Evolutionary conservation across 306 rosid species (phyloP).

Genomic region (Chamaecrista fasciculata): DNA sequence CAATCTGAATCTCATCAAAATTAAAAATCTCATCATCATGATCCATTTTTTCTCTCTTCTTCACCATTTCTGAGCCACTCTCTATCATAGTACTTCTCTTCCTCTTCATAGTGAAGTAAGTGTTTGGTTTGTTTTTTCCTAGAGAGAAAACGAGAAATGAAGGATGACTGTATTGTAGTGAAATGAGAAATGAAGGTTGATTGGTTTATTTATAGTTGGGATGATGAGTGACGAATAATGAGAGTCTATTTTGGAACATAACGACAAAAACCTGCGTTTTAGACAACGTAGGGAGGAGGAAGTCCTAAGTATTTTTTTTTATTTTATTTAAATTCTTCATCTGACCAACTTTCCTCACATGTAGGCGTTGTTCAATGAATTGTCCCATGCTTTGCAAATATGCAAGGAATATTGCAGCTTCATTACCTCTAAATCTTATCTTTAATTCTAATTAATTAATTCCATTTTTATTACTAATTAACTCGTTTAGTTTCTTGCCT

Average conservation of each 20-base stretch:
- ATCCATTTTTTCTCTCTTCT: conserved; percentile 25
- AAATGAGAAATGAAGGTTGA: not conserved
- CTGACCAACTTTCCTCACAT: not conserved
- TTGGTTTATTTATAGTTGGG: not conserved
- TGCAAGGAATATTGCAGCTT: too few relatives aligned
- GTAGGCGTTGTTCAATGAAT: not conserved
- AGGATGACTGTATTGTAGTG: not conserved
- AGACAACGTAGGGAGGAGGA: not conserved
- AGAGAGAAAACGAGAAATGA: too few relatives aligned
- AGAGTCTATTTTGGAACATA: not conserved
- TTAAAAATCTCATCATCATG: not conserved
- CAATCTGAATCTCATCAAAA: not conserved
- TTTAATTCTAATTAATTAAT: too few relatives aligned
- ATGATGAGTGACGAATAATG: not conserved
- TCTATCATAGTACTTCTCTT: too few relatives aligned
- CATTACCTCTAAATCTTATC: too few relatives aligned
- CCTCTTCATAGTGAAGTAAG: too few relatives aligned
- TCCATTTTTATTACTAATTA: too few relatives aligned
- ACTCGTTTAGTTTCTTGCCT: too few relatives aligned
- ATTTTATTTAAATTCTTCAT: not conserved
- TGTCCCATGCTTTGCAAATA: too few relatives aligned
- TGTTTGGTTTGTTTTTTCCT: too few relatives aligned
- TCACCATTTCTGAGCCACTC: not conserved
- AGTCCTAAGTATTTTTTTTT: too few relatives aligned
- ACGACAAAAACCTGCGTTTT: not conserved